phyloP scores from a whole-genome alignment of 208 protist species.

The Acanthamoeba rhysodes region DNA sequence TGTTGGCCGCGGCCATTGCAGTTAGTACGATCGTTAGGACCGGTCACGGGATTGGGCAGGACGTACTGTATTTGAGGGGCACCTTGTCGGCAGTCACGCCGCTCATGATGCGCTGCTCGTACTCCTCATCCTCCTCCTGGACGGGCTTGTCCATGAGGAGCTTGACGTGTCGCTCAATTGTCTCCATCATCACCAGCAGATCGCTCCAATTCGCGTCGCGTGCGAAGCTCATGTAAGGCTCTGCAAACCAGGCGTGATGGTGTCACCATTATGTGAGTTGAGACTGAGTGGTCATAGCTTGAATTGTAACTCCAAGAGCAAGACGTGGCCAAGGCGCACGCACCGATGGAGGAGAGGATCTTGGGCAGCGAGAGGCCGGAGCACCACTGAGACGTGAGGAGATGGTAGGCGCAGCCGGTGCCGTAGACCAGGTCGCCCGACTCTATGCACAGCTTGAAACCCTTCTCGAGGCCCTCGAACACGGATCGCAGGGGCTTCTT shows the following conservation, averaged over 20 bases:
- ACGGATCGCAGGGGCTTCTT: background rate
- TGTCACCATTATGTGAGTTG: too few relatives aligned
- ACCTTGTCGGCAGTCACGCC: background rate
- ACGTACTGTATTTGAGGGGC: conserved; percentile 23
- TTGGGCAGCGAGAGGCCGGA: conserved; percentile 19
- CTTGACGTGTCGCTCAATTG: conserved; percentile 27
- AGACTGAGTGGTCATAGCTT: background rate
- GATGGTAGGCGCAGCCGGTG: conserved; percentile 41
- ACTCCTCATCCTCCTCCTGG: conserved; percentile 28
- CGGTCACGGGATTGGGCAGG: background rate
- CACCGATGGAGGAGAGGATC: conserved; percentile 15
- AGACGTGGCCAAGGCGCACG: background rate
- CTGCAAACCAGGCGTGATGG: background rate
- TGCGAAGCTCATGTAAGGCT: background rate
- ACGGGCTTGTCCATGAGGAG: conserved; percentile 52
- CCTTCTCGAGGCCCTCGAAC: conserved; percentile 17
- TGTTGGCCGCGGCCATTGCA: background rate
- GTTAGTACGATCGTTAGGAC: background rate
- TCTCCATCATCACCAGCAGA: conserved; percentile 33
- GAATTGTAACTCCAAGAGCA: background rate
- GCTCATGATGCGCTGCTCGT: conserved; percentile 12
- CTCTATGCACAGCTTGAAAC: conserved; percentile 35
- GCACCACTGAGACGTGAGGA: conserved; percentile 12
- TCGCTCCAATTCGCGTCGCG: background rate
- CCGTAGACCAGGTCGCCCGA: conserved; percentile 18